These are phyloP conservation scores for Candida germanica DNA, from an alignment of 805 yeast species.

Conservation along the genomic window DNA sequence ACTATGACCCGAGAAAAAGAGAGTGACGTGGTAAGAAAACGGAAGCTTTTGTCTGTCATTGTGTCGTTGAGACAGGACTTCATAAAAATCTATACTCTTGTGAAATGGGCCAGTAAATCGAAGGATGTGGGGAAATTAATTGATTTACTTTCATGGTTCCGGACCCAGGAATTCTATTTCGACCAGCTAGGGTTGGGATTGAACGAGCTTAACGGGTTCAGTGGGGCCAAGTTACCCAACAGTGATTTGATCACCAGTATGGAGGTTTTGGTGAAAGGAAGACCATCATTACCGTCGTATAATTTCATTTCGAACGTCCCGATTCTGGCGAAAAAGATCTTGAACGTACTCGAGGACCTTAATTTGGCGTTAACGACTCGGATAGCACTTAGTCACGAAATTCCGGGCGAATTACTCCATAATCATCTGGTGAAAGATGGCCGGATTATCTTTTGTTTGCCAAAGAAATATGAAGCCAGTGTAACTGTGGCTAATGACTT, in stretches of 20 bases:
- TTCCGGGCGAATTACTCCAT: constrained; percentile 60
- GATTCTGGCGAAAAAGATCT: constrained; percentile 53
- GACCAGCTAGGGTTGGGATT: constrained; percentile 60
- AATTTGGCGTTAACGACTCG: constrained; percentile 72
- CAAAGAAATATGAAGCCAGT: constrained; percentile 56
- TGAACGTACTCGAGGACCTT: constrained; percentile 62
- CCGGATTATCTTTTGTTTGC: constrained; percentile 60
- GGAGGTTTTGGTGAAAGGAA: constrained; percentile 75
- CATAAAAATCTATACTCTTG: constrained; percentile 76
- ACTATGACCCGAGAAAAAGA: constrained; percentile 42
- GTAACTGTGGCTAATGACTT: constrained; percentile 68
- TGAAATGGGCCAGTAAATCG: constrained; percentile 82
- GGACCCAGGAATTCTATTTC: constrained; percentile 71
- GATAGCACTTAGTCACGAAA: constrained; percentile 60
- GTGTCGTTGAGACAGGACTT: constrained; percentile 78
- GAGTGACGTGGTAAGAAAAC: constrained; percentile 62
- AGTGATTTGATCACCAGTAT: constrained; percentile 86
- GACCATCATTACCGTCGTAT: constrained; percentile 71
- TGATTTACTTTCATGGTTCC: constrained; percentile 84
- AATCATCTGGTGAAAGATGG: constrained; percentile 73
- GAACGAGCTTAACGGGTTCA: constrained; percentile 64
- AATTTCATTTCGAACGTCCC: constrained; percentile 48
- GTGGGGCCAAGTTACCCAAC: constrained; percentile 88
- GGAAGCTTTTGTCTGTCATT: constrained; percentile 62
- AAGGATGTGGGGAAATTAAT: constrained; percentile 71